Percentiles rank a stretch among this genome's conserved stretches.
phyloP scores from a whole-genome alignment of 306 rosid species.

The Medicago arabica region DNA sequence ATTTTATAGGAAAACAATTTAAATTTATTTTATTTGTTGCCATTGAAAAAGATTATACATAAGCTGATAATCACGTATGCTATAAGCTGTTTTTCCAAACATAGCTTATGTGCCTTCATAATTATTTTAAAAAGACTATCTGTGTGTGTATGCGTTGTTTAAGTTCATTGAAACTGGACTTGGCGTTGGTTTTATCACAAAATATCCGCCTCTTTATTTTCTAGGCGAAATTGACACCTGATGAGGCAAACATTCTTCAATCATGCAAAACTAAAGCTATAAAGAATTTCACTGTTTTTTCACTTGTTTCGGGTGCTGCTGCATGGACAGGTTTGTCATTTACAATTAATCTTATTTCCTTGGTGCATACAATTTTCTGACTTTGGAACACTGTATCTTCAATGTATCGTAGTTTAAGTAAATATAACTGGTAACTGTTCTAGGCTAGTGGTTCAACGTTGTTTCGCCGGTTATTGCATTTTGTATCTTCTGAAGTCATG shows the following conservation, averaged over 20 bases:
- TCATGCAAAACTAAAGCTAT: conserved; percentile 51
- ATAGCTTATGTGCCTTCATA: background rate
- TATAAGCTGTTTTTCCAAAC: too few relatives aligned
- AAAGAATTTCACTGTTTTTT: conserved; percentile 36
- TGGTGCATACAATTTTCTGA: background rate
- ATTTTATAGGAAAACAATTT: too few relatives aligned
- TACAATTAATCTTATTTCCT: background rate
- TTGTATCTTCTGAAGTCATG: background rate
- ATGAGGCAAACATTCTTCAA: conserved; percentile 50
- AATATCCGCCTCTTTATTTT: background rate
- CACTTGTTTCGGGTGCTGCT: conserved; percentile 50
- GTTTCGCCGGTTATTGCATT: background rate
- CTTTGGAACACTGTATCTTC: conserved; percentile 1
- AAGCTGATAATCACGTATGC: too few relatives aligned
- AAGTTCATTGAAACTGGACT: conserved; percentile 12
- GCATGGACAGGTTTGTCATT: conserved; percentile 59
- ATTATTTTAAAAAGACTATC: background rate
- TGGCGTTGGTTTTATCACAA: too few relatives aligned
- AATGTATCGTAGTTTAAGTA: background rate
- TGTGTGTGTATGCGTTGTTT: background rate
- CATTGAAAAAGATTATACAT: too few relatives aligned
- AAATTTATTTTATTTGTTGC: too few relatives aligned
- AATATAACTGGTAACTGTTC: too few relatives aligned
- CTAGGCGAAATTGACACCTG: conserved; percentile 52
- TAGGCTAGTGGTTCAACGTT: too few relatives aligned